These are phyloP conservation scores for Colletotrichum sp. DNA, from an alignment of 2,329 filamentous ascomycete genomes.

Conservation along the genomic window DNA sequence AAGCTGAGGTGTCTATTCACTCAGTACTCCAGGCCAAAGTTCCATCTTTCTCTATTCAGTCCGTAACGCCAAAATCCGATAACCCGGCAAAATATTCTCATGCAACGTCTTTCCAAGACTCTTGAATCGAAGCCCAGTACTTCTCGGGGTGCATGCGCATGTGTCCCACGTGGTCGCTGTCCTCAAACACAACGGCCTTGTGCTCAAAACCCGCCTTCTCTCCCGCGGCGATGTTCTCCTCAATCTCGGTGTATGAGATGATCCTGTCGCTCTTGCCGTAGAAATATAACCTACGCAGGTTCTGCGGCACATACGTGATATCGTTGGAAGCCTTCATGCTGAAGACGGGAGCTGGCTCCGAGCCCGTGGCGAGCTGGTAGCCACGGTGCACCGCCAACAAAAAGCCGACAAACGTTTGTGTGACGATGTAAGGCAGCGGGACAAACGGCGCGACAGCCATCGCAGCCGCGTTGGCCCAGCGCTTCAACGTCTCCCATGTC, in stretches of 20 bases:
- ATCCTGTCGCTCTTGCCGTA: constrained; percentile 65
- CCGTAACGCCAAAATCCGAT: neutral
- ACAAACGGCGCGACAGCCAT: constrained; percentile 51
- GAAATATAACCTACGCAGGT: constrained; percentile 56
- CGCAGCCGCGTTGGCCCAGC: constrained; percentile 60
- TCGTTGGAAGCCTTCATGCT: neutral
- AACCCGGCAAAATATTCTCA: neutral
- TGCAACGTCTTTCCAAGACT: constrained; percentile 27
- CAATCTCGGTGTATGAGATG: constrained; percentile 60
- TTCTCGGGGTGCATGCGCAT: constrained; percentile 59
- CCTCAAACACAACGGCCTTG: constrained; percentile 58
- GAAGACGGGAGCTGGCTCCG: constrained; percentile 41
- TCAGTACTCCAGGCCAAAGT: neutral
- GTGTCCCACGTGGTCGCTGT: constrained; percentile 66
- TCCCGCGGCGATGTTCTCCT: constrained; percentile 56
- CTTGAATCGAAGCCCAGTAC: constrained; percentile 59
- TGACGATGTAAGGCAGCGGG: constrained; percentile 54
- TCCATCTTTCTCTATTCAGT: neutral
- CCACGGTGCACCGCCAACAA: constrained; percentile 44
- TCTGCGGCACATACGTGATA: constrained; percentile 31
- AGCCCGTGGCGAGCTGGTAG: constrained; percentile 39
- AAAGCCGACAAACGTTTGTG: constrained; percentile 49
- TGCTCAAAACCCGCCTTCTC: constrained; percentile 53
- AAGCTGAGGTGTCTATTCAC: neutral
- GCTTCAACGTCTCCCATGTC: constrained; percentile 44